Evolutionary conservation across 768 basidiomycete species (phyloP).

Genomic region (Pleurotus ostreatus): DNA sequence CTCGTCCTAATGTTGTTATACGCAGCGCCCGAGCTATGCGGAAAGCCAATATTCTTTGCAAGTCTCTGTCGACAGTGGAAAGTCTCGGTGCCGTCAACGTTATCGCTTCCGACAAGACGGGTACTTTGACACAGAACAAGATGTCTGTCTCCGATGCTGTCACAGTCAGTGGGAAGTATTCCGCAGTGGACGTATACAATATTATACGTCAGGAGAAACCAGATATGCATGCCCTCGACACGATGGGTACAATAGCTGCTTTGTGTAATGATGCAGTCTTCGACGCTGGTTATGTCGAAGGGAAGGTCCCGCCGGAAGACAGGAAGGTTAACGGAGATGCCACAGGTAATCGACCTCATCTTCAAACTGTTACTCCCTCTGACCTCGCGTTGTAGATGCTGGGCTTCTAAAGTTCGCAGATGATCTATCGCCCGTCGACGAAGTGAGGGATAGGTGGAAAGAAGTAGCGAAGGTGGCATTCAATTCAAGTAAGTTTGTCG

Average conservation of each 20-base stretch:
- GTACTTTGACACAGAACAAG: slow-evolving; percentile 56
- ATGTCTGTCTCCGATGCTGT: slow-evolving; percentile 54
- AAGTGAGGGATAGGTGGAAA: slow-evolving; percentile 27
- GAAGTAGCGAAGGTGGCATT: slow-evolving; percentile 31
- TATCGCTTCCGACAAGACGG: slow-evolving; percentile 54
- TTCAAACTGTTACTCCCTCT: neutral
- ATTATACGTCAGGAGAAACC: slow-evolving; percentile 11
- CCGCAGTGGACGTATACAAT: slow-evolving; percentile 14
- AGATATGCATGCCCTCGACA: slow-evolving; percentile 17
- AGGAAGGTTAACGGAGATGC: slow-evolving; percentile 46
- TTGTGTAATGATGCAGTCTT: slow-evolving; percentile 52
- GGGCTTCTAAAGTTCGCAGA: slow-evolving; percentile 53
- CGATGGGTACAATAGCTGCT: slow-evolving; percentile 37
- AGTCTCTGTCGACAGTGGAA: slow-evolving; percentile 62
- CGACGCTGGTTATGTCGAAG: slow-evolving; percentile 23
- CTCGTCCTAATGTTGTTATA: neutral
- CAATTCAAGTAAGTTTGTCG: slow-evolving; percentile 30
- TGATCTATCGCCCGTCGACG: slow-evolving; percentile 21
- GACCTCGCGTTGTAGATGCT: slow-evolving; percentile 28
- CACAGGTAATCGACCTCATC: slow-evolving; percentile 30
- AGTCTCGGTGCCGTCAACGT: slow-evolving; percentile 60
- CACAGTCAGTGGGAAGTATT: slow-evolving; percentile 27
- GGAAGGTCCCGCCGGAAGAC: slow-evolving; percentile 15
- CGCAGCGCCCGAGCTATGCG: slow-evolving; percentile 38
- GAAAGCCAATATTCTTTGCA: slow-evolving; percentile 48